Conservation (phyloP, 352 stramenopile genomes). For the Pythium plurisporium region DNA sequence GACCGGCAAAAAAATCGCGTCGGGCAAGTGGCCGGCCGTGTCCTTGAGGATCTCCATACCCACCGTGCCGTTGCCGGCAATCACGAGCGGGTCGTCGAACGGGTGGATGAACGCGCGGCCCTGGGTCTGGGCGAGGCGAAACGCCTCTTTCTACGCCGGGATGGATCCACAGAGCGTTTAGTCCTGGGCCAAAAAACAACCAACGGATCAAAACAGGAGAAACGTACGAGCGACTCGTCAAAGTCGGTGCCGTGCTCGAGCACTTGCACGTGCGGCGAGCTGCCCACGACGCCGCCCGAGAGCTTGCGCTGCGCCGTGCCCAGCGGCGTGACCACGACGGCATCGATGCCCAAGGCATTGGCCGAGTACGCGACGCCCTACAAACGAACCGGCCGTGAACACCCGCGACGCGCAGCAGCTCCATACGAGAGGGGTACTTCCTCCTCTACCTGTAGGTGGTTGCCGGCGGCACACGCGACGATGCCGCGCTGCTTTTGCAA, state of each 20-base stretch:
- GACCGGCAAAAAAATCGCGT: conserved; percentile 97
- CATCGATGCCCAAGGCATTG: conserved; percentile 90
- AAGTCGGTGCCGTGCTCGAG: conserved; percentile 96
- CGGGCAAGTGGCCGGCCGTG: conserved; percentile 83
- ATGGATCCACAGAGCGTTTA: too few species aligned
- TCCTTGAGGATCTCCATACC: conserved; percentile 92
- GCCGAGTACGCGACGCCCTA: conserved; percentile 93
- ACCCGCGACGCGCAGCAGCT: too few species aligned
- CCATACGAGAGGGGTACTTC: too few species aligned
- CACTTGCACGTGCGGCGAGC: conserved; percentile 80
- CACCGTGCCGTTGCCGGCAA: conserved; percentile 97
- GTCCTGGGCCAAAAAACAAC: not conserved
- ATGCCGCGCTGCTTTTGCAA: conserved; percentile 78
- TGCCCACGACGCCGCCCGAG: conserved; percentile 36
- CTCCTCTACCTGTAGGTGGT: conserved; percentile 92
- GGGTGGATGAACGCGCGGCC: conserved; percentile 95
- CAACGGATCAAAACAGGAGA: not conserved
- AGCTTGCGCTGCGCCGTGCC: conserved; percentile 94
- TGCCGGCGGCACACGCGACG: conserved; percentile 85
- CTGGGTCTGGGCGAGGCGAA: conserved; percentile 87
- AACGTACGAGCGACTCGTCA: conserved; percentile 86
- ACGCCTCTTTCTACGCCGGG: conserved; percentile 91
- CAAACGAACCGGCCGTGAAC: not conserved
- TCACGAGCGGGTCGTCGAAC: conserved; percentile 97
- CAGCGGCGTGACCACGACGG: conserved; percentile 95